A percentile compares a stretch with the other conserved stretches of the same genome.
phyloP scores from a whole-genome alignment of 176 grass and related monocot species.

The Coix lacrymajobi region DNA sequence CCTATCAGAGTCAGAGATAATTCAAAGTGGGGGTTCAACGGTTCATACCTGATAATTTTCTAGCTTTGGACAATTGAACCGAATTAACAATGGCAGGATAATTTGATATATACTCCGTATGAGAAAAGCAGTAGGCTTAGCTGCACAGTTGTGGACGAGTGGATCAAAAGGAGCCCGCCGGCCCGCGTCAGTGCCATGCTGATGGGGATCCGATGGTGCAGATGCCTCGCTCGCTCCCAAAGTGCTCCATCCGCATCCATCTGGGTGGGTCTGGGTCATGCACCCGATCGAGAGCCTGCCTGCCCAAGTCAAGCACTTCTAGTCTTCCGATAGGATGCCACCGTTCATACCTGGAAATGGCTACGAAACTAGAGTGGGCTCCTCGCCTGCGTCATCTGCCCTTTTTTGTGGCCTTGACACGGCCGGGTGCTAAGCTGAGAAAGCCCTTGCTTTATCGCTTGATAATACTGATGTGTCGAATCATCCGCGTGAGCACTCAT shows the following conservation, averaged over 20 bases:
- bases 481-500: not conserved
- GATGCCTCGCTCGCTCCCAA: conserved; percentile 2
- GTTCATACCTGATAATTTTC: not conserved
- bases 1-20: conserved; percentile 12
- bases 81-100: conserved; percentile 21
- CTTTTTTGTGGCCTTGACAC: conserved; percentile 4
- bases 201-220: conserved; percentile 41
- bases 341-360: not conserved
- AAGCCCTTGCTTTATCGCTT: not conserved
- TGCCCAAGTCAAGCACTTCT: conserved; percentile 20
- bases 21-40: not conserved
- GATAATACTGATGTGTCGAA: not conserved
- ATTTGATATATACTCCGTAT: not conserved
- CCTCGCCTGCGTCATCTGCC: conserved; percentile 18
- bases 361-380: not conserved
- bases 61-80: not conserved
- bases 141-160: not conserved
- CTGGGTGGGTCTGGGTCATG: not conserved
- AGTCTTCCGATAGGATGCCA: not conserved
- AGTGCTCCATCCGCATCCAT: not conserved
- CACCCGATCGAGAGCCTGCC: not conserved
- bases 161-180: conserved; percentile 18
- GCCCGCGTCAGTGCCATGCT: conserved; percentile 31
- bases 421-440: not conserved
- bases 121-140: conserved; percentile 20